A percentile compares a stretch with the other conserved stretches of the same genome.
These are phyloP conservation scores for Xylariaceae sp. DNA, from an alignment of 2,329 filamentous ascomycete species.

Conservation along the genomic window DNA sequence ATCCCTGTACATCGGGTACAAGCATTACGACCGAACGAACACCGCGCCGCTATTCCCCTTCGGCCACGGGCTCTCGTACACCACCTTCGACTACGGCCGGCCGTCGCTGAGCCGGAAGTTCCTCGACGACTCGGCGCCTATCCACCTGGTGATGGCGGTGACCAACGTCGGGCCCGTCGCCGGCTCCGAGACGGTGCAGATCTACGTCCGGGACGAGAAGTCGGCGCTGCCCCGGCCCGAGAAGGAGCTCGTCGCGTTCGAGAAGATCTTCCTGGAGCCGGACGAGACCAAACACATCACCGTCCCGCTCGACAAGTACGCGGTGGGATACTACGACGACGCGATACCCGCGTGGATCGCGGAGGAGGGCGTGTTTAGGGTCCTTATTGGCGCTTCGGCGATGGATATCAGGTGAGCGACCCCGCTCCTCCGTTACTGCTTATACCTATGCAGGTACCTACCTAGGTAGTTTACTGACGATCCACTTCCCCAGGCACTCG, in stretches of 20 bases:
- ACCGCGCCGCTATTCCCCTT: slow-evolving; percentile 69
- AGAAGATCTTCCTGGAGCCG: slow-evolving; percentile 62
- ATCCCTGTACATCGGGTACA: slow-evolving; percentile 73
- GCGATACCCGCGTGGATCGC: slow-evolving; percentile 63
- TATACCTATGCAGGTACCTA: background rate
- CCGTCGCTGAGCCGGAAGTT: slow-evolving; percentile 52
- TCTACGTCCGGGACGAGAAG: slow-evolving; percentile 67
- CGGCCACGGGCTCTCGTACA: slow-evolving; percentile 75
- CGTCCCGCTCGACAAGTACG: slow-evolving; percentile 52
- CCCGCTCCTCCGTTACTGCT: slow-evolving; percentile 23
- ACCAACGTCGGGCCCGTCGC: slow-evolving; percentile 58
- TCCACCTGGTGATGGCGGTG: slow-evolving; percentile 52
- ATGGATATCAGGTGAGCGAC: slow-evolving; percentile 62
- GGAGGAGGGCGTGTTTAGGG: slow-evolving; percentile 64
- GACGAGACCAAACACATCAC: slow-evolving; percentile 57
- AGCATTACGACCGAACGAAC: slow-evolving; percentile 67
- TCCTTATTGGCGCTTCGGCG: slow-evolving; percentile 64
- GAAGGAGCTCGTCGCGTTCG: slow-evolving; percentile 72
- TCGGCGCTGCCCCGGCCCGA: slow-evolving; percentile 66
- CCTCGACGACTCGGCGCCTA: slow-evolving; percentile 42
- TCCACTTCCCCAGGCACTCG: slow-evolving; percentile 44
- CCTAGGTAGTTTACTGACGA: slow-evolving; percentile 16
- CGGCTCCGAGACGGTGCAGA: slow-evolving; percentile 68
- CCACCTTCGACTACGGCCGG: slow-evolving; percentile 65
- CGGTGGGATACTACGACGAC: slow-evolving; percentile 65